These are phyloP conservation scores for Cladosporium velox DNA, from an alignment of 2,329 filamentous ascomycete genomes.

Conservation along the genomic window DNA sequence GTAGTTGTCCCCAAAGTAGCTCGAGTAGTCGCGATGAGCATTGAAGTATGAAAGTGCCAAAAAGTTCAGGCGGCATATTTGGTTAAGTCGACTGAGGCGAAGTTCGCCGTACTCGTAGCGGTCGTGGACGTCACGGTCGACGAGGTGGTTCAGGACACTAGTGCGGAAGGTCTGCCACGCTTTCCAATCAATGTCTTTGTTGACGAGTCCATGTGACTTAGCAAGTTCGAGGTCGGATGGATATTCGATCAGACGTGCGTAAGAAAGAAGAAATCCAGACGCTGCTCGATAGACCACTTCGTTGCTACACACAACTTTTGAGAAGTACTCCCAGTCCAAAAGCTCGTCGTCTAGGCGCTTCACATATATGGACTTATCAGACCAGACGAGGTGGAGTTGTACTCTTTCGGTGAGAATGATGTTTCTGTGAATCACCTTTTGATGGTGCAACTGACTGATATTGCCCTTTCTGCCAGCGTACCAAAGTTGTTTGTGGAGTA, in stretches of 20 bases:
- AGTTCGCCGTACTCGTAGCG: slow-evolving; percentile 25
- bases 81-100: slow-evolving; percentile 23
- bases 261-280: not conserved
- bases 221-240: not conserved
- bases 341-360: too few species aligned
- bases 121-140: not conserved
- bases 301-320: not conserved
- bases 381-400: not conserved
- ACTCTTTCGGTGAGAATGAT: slow-evolving; percentile 2
- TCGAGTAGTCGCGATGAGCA: slow-evolving; percentile 19
- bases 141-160: not conserved
- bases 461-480: slow-evolving; percentile 11
- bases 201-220: not conserved
- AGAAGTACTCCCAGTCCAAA: slow-evolving; percentile 3
- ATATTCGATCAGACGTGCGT: slow-evolving; percentile 3
- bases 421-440: slow-evolving; percentile 1
- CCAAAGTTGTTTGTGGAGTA: slow-evolving; percentile 5
- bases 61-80: slow-evolving; percentile 15
- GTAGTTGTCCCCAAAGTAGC: slow-evolving; percentile 22
- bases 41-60: slow-evolving; percentile 10
- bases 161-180: not conserved
- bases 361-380: too few species aligned
- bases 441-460: slow-evolving; percentile 8
- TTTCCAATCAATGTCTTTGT: not conserved
- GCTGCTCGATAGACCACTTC: not conserved